Evolutionary conservation across 495 filamentous ascomycete genomes (phyloP).

Genomic region (Aspergillus mulundensis): DNA sequence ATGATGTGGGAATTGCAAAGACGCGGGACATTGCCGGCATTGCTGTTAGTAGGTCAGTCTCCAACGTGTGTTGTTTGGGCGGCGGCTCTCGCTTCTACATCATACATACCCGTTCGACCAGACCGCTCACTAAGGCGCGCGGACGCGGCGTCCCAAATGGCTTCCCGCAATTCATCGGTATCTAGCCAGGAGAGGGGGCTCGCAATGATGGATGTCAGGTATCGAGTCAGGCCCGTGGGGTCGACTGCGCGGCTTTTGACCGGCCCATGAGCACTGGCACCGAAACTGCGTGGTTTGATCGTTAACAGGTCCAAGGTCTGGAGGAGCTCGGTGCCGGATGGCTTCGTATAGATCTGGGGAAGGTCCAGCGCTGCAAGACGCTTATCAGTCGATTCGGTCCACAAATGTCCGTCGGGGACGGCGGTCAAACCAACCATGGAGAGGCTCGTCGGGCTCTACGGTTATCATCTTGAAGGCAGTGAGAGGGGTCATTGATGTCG

Average conservation of each 20-base stretch:
- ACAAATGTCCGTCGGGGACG: conserved; percentile 8
- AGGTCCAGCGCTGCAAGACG: conserved; percentile 47
- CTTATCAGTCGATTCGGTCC: conserved; percentile 39
- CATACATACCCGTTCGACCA: conserved; percentile 58
- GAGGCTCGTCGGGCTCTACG: conserved; percentile 37
- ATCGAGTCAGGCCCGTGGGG: conserved; percentile 46
- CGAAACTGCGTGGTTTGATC: conserved; percentile 38
- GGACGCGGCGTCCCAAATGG: conserved; percentile 75
- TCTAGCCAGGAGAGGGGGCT: conserved; percentile 72
- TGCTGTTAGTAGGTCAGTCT: conserved; percentile 37
- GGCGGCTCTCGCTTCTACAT: neutral
- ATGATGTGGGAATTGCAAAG: conserved; percentile 61
- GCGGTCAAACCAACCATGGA: conserved; percentile 41
- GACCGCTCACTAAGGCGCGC: conserved; percentile 77
- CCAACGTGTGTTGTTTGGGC: neutral
- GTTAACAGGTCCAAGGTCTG: conserved; percentile 41
- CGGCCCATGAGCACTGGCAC: conserved; percentile 26
- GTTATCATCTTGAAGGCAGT: conserved; percentile 33
- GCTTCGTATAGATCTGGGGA: conserved; percentile 49
- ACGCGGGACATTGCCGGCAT: conserved; percentile 74
- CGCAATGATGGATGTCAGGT: conserved; percentile 73
- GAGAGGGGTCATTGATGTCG: conserved; percentile 9
- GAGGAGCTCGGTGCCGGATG: conserved; percentile 43
- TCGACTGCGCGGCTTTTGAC: conserved; percentile 32
- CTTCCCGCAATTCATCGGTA: conserved; percentile 64